These are phyloP conservation scores for Westerdykella ornata DNA, from an alignment of 2,329 filamentous ascomycete genomes.

Conservation along the genomic window DNA sequence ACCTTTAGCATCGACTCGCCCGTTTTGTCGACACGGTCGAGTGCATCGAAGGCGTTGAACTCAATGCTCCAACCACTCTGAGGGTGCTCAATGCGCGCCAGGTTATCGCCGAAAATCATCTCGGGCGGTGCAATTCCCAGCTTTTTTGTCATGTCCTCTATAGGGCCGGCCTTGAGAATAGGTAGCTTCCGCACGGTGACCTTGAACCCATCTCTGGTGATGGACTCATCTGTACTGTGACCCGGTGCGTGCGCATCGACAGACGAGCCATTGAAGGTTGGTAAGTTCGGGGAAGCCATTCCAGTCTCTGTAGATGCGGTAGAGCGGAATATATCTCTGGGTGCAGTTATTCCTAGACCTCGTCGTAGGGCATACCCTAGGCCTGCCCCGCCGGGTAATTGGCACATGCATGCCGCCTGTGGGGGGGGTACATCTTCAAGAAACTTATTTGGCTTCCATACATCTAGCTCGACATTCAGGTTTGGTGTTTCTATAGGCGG, in stretches of 20 bases:
- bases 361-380: too few relatives aligned
- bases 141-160: slow-evolving; percentile 72
- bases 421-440: too few relatives aligned
- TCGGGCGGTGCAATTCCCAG: slow-evolving; percentile 86
- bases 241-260: slow-evolving; percentile 29
- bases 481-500: too few relatives aligned
- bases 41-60: slow-evolving; percentile 80
- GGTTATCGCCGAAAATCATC: slow-evolving; percentile 99
- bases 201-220: slow-evolving; percentile 52
- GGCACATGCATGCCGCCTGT: too few relatives aligned
- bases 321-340: too few relatives aligned
- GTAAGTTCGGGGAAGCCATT: neutral
- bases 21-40: slow-evolving; percentile 91
- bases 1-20: slow-evolving; percentile 87
- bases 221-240: slow-evolving; percentile 28
- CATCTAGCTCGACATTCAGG: too few relatives aligned
- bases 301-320: too few relatives aligned
- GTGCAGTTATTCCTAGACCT: too few relatives aligned
- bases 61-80: slow-evolving; percentile 68
- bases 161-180: slow-evolving; percentile 85
- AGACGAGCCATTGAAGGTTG: slow-evolving; percentile 26
- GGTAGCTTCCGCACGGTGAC: slow-evolving; percentile 84
- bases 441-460: neutral
- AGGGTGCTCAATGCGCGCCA: slow-evolving; percentile 67
- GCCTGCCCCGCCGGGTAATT: too few relatives aligned